Conservation (phyloP, 1,284 basidiomycete species). For the Tetrapyrgos nigripes region DNA sequence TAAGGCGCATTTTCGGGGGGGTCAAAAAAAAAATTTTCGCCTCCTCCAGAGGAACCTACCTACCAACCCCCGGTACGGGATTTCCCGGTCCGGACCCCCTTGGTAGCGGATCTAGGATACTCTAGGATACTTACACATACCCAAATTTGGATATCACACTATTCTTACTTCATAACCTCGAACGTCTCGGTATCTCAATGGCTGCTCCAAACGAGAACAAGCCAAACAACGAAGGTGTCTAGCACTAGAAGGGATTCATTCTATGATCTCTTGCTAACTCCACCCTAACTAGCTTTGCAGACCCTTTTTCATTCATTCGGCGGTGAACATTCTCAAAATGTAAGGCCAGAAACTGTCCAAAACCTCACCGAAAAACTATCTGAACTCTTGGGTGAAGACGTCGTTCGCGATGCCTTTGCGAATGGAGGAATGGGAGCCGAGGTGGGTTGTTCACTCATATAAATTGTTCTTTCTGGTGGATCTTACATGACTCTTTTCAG, state of each 20-base stretch:
- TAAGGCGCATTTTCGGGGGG: no score
- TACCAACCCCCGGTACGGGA: no score
- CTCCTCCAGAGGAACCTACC: no score
- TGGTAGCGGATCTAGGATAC: no score
- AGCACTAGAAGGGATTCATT: neutral
- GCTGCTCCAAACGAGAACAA: neutral
- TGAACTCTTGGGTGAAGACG: conserved; percentile 62
- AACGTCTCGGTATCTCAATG: neutral
- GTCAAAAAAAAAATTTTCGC: no score
- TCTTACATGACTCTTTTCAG: conserved; percentile 39
- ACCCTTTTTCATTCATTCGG: conserved; percentile 53
- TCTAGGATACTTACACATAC: no score
- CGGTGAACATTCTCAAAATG: conserved; percentile 38
- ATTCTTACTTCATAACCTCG: neutral
- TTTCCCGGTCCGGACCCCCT: no score
- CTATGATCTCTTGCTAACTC: neutral
- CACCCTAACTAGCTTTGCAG: conserved; percentile 7
- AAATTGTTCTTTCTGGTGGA: neutral
- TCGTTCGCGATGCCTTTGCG: conserved; percentile 39
- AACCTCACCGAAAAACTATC: conserved; percentile 65
- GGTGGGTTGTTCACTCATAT: conserved; percentile 28
- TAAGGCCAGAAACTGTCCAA: conserved; percentile 55
- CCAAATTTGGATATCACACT: neutral
- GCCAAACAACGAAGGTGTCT: neutral
- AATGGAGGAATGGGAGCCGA: conserved; percentile 46